Evolutionary conservation across 2,329 filamentous ascomycete genomes (phyloP), one percentile per base, ranked within the genome.

Genomic region (Karstenula rhodostoma): DNA sequence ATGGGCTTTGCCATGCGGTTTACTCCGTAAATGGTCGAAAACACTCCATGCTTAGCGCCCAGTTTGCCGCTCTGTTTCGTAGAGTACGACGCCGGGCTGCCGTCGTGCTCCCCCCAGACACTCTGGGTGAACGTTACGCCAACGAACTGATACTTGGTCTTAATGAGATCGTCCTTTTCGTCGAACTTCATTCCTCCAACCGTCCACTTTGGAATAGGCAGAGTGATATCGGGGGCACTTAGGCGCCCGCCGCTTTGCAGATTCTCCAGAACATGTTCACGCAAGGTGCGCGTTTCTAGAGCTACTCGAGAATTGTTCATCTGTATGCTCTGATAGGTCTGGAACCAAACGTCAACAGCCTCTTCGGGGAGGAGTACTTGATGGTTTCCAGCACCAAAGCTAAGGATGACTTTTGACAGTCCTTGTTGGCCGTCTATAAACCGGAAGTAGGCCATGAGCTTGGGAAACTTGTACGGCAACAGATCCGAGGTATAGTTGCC

Each of bases 321-420:
- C 9, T 54, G 55, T 19, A 77, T 27, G 4, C 56, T 61, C 23
- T 67, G 64, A 9, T 61, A 58, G 17, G 53, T 60, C 15, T 56
- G 43, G 58, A 77, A 77, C 1, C 70, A 68, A 10, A 78, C 47
- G 47, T 78, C 76, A 4, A 61, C 54, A 4, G 69, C 65, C 48
- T 68, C 60, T 25, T 71, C 65, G 0, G 76, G 76, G 13, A 78
- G 67, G 1, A 77, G 61, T 1, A 76, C 72, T 47, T 76, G 67
- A 44, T 73, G 67, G 4, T 63, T 40, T 3, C 63, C 64, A 32
- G 73, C 59, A 17, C 69, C 60, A 37, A 75, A 67, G 2, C 55
- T 61, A 8, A 77, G 57, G 15, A 55, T 62, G 5, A 73, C 54
- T 25, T 66, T 70, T 19, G 63, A 62, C 7, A 77, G 56, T 7